Percentiles rank a stretch among this genome's conserved stretches.
These are phyloP conservation scores for Gnaphalium uliginosum DNA, from an alignment of 129 eudicot species.

Conservation along the genomic window DNA sequence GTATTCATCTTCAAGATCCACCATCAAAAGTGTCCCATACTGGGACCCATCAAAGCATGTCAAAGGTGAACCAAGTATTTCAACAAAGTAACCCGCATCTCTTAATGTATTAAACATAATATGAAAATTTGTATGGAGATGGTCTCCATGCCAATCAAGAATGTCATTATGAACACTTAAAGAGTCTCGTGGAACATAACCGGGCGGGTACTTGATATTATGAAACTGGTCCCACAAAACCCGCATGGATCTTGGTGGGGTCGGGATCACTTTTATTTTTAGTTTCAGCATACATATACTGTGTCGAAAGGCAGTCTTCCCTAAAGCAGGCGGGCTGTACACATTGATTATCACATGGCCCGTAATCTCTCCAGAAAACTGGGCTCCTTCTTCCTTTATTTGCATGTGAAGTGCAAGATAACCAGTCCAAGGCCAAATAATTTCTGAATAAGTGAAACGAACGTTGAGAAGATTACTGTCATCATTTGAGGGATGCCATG, in stretches of 20 bases:
- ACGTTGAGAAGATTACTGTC: constrained; percentile 88
- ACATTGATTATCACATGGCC: constrained; percentile 74
- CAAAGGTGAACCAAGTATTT: constrained; percentile 79
- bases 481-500: constrained; percentile 87
- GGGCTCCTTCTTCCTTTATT: constrained; percentile 92
- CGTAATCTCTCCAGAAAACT: constrained; percentile 75
- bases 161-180: constrained; percentile 91
- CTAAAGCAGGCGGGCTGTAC: constrained; percentile 74
- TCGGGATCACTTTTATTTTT: constrained; percentile 79
- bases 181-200: constrained; percentile 90
- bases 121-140: constrained; percentile 73
- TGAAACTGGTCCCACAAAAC: constrained; percentile 95
- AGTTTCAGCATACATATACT: constrained; percentile 70
- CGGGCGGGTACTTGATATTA: constrained; percentile 92
- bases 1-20: constrained; percentile 87
- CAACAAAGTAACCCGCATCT: constrained; percentile 70
- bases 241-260: constrained; percentile 75
- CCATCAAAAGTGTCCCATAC: constrained; percentile 74
- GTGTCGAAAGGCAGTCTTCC: constrained; percentile 57
- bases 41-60: constrained; percentile 76
- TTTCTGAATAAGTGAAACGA: constrained; percentile 76
- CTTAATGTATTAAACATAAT: constrained; percentile 67
- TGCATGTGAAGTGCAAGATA: constrained; percentile 93
- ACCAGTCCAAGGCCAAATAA: constrained; percentile 99
- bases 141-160: constrained; percentile 96